Percentiles rank a stretch among this genome's conserved stretches.
Evolutionary conservation across 768 basidiomycete species (phyloP).

Genomic region (Fistulinella prunicolor): DNA sequence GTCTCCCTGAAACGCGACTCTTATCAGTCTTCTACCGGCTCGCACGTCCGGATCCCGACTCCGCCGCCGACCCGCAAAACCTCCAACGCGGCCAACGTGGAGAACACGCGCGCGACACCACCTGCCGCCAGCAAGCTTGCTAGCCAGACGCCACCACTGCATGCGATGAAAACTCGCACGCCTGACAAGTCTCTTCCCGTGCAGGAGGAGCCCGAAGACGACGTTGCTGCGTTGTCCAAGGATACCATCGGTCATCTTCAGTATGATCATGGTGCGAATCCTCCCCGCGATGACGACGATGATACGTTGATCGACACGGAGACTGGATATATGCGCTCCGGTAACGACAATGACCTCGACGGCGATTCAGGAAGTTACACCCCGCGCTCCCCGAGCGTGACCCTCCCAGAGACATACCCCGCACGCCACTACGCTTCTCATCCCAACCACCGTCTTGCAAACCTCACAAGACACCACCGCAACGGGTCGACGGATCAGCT

Average conservation of each 20-base stretch:
- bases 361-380: conserved; percentile 60
- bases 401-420: conserved; percentile 49
- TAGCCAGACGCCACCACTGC: conserved; percentile 56
- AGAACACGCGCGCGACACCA: conserved; percentile 32
- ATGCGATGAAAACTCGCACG: conserved; percentile 50
- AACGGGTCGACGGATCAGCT: conserved; percentile 61
- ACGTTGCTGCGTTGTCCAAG: conserved; percentile 38
- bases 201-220: conserved; percentile 75
- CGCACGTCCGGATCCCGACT: conserved; percentile 27
- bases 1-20: conserved; percentile 46
- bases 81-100: conserved; percentile 15
- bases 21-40: conserved; percentile 30
- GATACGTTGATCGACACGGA: conserved; percentile 45
- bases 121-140: conserved; percentile 38
- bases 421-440: conserved; percentile 33
- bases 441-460: conserved; percentile 30
- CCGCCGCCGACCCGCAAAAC: conserved; percentile 30
- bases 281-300: conserved; percentile 45
- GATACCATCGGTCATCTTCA: conserved; percentile 38
- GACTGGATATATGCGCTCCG: conserved; percentile 33
- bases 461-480: conserved; percentile 48
- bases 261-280: conserved; percentile 35
- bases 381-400: conserved; percentile 62
- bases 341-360: conserved; percentile 35
- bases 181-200: conserved; percentile 74